These are phyloP conservation scores for Saccharomyces hybrid DNA, from an alignment of 1,139 yeast genomes.

Conservation along the genomic window DNA sequence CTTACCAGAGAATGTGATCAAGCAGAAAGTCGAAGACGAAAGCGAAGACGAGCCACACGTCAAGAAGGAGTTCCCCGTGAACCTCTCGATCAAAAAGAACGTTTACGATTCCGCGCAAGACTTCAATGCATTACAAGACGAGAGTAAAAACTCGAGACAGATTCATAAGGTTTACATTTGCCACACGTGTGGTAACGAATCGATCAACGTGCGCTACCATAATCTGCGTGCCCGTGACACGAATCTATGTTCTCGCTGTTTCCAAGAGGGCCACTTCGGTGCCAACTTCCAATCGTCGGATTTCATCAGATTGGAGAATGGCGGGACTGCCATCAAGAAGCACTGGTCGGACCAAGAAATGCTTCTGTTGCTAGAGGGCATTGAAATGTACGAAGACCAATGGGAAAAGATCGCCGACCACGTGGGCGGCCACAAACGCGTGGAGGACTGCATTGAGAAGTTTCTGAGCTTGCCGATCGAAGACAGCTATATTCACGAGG, in stretches of 20 bases:
- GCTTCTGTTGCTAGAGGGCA: conserved; percentile 75
- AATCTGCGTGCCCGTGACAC: conserved; percentile 78
- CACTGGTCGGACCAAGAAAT: conserved; percentile 88
- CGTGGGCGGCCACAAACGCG: conserved; percentile 77
- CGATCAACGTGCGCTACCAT: conserved; percentile 79
- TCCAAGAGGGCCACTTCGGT: conserved; percentile 89
- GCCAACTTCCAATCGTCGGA: conserved; percentile 82
- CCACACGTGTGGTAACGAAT: conserved; percentile 84
- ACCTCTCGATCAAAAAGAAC: conserved; percentile 1
- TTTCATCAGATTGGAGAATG: conserved; percentile 62
- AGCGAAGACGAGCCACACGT: conserved; percentile 3
- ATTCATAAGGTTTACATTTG: conserved; percentile 66
- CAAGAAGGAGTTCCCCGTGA: background rate
- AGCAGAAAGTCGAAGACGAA: conserved; percentile 3
- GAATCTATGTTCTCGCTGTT: conserved; percentile 64
- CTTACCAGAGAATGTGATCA: conserved; percentile 30
- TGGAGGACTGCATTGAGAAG: conserved; percentile 80
- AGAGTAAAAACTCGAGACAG: conserved; percentile 37
- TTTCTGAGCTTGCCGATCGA: conserved; percentile 71
- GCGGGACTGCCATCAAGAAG: conserved; percentile 26
- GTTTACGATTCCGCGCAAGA: conserved; percentile 45
- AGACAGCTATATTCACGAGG: conserved; percentile 1
- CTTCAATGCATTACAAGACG: conserved; percentile 49
- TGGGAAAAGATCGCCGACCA: conserved; percentile 89
- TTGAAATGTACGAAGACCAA: conserved; percentile 77